phyloP scores from a whole-genome alignment of 495 filamentous ascomycete genomes.

The Elasticomyces elasticus region DNA sequence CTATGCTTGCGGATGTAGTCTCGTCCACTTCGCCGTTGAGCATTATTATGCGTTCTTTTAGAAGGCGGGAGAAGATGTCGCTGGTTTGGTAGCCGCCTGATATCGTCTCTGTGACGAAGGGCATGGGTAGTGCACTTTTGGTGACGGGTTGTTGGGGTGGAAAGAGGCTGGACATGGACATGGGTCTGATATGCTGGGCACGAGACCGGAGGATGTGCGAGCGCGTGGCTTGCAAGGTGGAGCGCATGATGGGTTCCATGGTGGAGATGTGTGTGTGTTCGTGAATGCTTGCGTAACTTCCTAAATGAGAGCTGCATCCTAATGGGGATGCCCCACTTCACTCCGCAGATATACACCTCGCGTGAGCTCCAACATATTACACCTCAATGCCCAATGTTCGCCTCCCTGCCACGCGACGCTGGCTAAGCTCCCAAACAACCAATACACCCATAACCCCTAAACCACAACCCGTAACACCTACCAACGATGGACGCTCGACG shows the following conservation, averaged over 20 bases:
- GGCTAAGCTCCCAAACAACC: background rate
- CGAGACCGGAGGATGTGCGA: background rate
- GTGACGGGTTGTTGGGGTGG: background rate
- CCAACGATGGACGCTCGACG: constrained; percentile 11
- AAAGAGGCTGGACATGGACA: constrained; percentile 10
- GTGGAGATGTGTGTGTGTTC: background rate
- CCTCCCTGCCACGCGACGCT: background rate
- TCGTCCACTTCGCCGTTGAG: constrained; percentile 90
- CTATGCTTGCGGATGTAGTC: constrained; percentile 75
- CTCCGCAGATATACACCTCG: background rate
- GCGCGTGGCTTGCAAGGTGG: constrained; percentile 11
- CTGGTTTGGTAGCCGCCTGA: constrained; percentile 81
- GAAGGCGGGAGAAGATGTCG: constrained; percentile 30
- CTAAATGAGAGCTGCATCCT: background rate
- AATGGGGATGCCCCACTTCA: background rate
- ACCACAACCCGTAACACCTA: constrained; percentile 10
- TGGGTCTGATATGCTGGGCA: background rate
- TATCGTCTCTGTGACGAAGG: constrained; percentile 44
- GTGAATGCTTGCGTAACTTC: background rate
- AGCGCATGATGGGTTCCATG: constrained; percentile 7
- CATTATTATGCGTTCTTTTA: constrained; percentile 85
- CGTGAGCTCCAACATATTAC: background rate
- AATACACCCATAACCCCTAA: background rate
- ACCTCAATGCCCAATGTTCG: background rate
- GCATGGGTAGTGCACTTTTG: constrained; percentile 31